Conservation (phyloP, 257 asterid genomes). For the Rauvolfia tetraphylla region DNA sequence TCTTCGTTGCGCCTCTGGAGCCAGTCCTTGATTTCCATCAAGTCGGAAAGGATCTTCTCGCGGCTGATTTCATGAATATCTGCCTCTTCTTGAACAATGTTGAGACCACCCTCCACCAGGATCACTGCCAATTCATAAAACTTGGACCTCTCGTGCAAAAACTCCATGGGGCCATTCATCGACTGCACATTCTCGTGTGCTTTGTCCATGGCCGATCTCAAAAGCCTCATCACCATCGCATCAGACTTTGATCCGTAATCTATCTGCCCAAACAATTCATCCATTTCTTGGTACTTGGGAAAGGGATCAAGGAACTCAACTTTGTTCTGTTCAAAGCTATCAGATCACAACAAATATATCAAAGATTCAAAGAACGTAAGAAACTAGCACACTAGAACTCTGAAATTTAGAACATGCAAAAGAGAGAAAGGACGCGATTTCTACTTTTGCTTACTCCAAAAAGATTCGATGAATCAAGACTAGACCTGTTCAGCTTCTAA, state of each 20-base stretch:
- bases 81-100: conserved; percentile 55
- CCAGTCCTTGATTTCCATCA: conserved; percentile 57
- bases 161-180: conserved; percentile 62
- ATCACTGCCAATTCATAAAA: conserved; percentile 66
- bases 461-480: neutral
- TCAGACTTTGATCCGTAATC: conserved; percentile 56
- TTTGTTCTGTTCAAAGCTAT: neutral
- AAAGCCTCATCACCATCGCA: conserved; percentile 55
- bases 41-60: conserved; percentile 48
- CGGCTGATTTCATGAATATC: conserved; percentile 41
- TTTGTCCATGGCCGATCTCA: conserved; percentile 77
- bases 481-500: neutral
- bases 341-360: neutral
- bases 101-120: conserved; percentile 60
- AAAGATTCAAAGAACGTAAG: neutral
- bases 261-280: conserved; percentile 53
- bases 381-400: neutral
- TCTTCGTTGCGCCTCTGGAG: conserved; percentile 52
- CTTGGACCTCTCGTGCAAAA: conserved; percentile 56
- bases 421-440: neutral
- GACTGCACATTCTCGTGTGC: conserved; percentile 66
- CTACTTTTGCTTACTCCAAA: neutral
- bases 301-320: neutral
- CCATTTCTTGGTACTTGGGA: conserved; percentile 30
- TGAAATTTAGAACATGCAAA: neutral